Conservation (phyloP, 768 basidiomycete genomes). For the Boletus sensibilis region DNA sequence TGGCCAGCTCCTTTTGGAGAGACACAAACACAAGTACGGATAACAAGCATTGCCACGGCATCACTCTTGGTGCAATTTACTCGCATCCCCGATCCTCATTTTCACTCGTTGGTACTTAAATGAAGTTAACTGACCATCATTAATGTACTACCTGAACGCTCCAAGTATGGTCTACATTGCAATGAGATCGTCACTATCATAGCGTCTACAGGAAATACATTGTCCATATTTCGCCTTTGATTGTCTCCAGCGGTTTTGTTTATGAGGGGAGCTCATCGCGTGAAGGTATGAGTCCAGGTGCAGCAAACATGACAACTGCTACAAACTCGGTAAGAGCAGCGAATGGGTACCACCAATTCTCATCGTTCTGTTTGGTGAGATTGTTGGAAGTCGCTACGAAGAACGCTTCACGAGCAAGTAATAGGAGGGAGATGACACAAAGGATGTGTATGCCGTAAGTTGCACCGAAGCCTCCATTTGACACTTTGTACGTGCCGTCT, state of each 20-base stretch:
- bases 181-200: not conserved
- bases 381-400: conserved; percentile 26
- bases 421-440: conserved; percentile 23
- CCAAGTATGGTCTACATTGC: conserved; percentile 1
- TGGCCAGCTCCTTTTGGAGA: too few species aligned
- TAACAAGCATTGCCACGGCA: not conserved
- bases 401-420: conserved; percentile 33
- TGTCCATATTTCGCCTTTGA: not conserved
- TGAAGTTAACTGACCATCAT: not conserved
- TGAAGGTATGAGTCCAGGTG: conserved; percentile 35
- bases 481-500: conserved; percentile 24
- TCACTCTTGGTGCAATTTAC: not conserved
- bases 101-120: not conserved
- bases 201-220: not conserved
- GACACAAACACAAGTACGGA: too few species aligned
- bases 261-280: conserved; percentile 26
- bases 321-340: conserved; percentile 33
- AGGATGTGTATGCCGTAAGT: conserved; percentile 28
- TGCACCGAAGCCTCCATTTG: conserved; percentile 17
- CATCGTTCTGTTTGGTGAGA: conserved; percentile 24
- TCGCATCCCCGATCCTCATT: too few species aligned
- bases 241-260: not conserved
- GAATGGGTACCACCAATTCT: conserved; percentile 35
- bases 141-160: not conserved
- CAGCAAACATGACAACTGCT: conserved; percentile 31